These are phyloP conservation scores for Trametes cinnabarina DNA, from an alignment of 768 basidiomycete genomes.

Conservation along the genomic window DNA sequence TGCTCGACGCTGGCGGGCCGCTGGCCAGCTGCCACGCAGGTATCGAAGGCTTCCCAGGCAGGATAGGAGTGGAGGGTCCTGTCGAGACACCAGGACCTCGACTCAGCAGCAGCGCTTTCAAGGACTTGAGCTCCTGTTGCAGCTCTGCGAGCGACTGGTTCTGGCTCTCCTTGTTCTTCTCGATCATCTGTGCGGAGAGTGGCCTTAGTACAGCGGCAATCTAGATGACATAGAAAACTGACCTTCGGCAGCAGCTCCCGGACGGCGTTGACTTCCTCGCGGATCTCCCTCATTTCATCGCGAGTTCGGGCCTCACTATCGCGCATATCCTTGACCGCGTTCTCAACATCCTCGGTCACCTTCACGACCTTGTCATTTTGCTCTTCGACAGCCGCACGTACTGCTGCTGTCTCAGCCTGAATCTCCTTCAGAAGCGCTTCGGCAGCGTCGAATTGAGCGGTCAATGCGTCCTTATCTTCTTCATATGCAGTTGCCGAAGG, in stretches of 20 bases:
- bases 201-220: background rate
- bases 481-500: constrained; percentile 88
- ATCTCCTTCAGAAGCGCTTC: constrained; percentile 80
- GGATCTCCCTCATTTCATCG: constrained; percentile 88
- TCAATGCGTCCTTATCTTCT: constrained; percentile 78
- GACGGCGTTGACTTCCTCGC: constrained; percentile 87
- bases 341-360: constrained; percentile 69
- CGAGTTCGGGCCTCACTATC: constrained; percentile 75
- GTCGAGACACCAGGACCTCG: constrained; percentile 53
- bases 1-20: constrained; percentile 4
- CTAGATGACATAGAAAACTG: constrained; percentile 15
- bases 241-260: constrained; percentile 95
- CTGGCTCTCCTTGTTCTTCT: constrained; percentile 87
- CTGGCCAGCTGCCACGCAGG: constrained; percentile 88
- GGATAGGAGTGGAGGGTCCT: constrained; percentile 48
- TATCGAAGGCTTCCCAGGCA: constrained; percentile 66
- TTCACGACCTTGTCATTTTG: constrained; percentile 72
- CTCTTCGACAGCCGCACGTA: constrained; percentile 70
- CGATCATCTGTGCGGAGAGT: constrained; percentile 70
- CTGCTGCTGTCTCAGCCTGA: constrained; percentile 69
- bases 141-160: constrained; percentile 80
- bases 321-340: constrained; percentile 69
- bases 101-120: constrained; percentile 85
- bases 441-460: constrained; percentile 87
- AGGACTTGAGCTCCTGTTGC: constrained; percentile 90